A percentile compares a stretch with the other conserved stretches of the same genome.
These are phyloP conservation scores for Chlorella sp. DNA, from an alignment of 139 green algal species.

Conservation along the genomic window DNA sequence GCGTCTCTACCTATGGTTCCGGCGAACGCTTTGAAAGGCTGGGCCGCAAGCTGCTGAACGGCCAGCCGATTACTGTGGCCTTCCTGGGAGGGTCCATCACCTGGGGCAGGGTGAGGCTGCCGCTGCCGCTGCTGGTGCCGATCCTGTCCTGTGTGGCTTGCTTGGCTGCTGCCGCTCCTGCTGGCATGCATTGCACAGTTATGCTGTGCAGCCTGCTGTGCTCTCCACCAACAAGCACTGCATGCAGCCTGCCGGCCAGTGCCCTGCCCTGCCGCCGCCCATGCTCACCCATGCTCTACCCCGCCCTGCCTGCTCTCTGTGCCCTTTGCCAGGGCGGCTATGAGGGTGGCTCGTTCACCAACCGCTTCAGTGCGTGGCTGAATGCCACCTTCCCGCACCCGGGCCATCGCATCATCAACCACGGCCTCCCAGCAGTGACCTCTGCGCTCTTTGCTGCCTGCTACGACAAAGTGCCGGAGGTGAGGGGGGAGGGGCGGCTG, in stretches of 20 bases:
- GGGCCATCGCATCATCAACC: constrained; percentile 22
- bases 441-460: constrained; percentile 36
- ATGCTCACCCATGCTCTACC: too few species aligned
- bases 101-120: constrained; percentile 22
- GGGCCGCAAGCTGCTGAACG: constrained; percentile 22
- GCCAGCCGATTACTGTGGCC: neutral
- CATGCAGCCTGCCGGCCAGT: too few species aligned
- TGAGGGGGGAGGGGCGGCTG: too few species aligned
- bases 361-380: constrained; percentile 17
- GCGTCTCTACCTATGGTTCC: neutral
- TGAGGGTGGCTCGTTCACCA: constrained; percentile 12
- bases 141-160: neutral
- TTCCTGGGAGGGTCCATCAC: constrained; percentile 31
- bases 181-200: neutral
- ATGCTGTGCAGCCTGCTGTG: too few species aligned
- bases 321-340: constrained; percentile 3
- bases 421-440: constrained; percentile 14
- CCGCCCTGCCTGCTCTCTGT: neutral
- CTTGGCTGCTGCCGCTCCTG: neutral
- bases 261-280: too few species aligned
- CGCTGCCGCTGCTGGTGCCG: neutral
- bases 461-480: constrained; percentile 29
- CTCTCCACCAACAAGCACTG: too few species aligned
- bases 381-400: constrained; percentile 35
- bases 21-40: constrained; percentile 22